A percentile compares a stretch with the other conserved stretches of the same genome.
Evolutionary conservation across 2,329 filamentous ascomycete species (phyloP).

Genomic region (Penicillium frequentans): DNA sequence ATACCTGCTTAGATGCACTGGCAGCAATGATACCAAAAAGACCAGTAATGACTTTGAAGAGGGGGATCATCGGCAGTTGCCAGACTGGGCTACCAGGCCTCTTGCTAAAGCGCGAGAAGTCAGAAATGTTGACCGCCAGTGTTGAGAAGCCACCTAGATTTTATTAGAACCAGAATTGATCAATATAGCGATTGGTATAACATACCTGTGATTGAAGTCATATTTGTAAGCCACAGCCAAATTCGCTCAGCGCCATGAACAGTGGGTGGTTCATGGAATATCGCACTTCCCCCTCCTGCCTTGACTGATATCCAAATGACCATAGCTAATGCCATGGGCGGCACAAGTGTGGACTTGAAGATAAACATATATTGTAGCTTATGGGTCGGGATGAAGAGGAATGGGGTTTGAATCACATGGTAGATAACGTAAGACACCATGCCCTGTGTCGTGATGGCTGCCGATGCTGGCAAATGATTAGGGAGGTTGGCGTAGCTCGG

Average conservation of each 20-base stretch:
- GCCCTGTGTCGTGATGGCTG: conserved; percentile 23
- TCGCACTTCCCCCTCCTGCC: conserved; percentile 10
- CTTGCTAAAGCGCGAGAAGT: conserved; percentile 31
- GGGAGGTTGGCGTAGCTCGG: conserved; percentile 55
- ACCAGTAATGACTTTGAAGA: conserved; percentile 49
- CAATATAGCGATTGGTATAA: background rate
- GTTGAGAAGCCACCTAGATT: conserved; percentile 28
- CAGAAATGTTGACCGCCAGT: conserved; percentile 37
- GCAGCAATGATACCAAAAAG: conserved; percentile 50
- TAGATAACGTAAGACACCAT: conserved; percentile 22
- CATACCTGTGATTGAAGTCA: conserved; percentile 16
- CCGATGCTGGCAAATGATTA: conserved; percentile 42
- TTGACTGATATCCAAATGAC: conserved; percentile 18
- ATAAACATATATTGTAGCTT: conserved; percentile 21
- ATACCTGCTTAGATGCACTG: background rate
- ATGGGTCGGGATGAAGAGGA: conserved; percentile 22
- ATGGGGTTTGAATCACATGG: conserved; percentile 18
- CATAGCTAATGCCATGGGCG: conserved; percentile 20
- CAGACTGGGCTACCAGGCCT: conserved; percentile 34
- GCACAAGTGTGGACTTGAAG: conserved; percentile 20
- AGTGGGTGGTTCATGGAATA: conserved; percentile 15
- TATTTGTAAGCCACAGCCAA: conserved; percentile 17
- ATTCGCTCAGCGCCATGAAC: conserved; percentile 14
- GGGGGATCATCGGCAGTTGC: conserved; percentile 39
- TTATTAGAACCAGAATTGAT: background rate